Evolutionary conservation across 139 green algal species (phyloP).

Genomic region (Zygnema circumcarinatum): DNA sequence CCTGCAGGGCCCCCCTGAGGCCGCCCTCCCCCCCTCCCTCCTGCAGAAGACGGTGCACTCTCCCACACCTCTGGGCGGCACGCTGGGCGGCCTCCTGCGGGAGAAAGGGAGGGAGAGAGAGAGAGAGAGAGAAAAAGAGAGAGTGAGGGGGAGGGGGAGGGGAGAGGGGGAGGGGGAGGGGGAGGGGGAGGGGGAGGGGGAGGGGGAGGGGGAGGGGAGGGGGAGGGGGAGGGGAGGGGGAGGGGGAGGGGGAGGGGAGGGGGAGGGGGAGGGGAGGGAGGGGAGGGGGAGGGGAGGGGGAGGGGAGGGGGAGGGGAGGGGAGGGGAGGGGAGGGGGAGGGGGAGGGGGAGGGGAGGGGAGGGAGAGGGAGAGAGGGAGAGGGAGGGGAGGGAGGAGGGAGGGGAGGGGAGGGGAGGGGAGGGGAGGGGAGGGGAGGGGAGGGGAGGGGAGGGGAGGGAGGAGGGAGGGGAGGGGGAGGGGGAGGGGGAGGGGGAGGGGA

Average conservation of each 20-base stretch:
- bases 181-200: background rate
- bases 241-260: background rate
- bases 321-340: background rate
- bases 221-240: background rate
- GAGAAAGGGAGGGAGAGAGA: background rate
- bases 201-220: background rate
- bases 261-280: background rate
- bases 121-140: background rate
- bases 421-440: too few relatives aligned
- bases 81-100: constrained; percentile 17
- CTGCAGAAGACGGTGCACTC: constrained; percentile 1
- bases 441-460: too few relatives aligned
- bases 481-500: too few relatives aligned
- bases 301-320: background rate
- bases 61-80: background rate
- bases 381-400: background rate
- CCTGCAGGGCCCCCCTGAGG: background rate
- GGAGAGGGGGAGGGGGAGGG: background rate
- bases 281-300: background rate
- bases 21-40: background rate
- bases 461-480: background rate
- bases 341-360: background rate
- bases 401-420: background rate
- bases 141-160: background rate
- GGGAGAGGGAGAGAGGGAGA: too few relatives aligned